Base-by-base conservation (phyloP, 1,139 yeast species). In the Lodderomyces beijingensis region DNA sequence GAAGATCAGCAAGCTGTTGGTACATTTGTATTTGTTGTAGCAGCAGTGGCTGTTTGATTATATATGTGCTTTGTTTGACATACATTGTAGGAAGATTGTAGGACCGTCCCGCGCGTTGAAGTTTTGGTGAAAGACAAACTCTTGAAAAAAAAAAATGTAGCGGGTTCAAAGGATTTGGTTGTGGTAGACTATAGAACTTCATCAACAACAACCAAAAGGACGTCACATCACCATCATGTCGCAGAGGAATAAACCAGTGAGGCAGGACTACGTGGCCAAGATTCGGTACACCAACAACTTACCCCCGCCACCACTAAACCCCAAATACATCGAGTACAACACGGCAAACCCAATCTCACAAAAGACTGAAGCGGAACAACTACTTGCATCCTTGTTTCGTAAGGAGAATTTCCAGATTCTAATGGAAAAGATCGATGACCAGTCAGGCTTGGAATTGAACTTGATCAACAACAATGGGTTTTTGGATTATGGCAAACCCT, bases 261-360 rank as follows among this genome's bases (percentile, higher is more conserved):
- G 87, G 54, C 96, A 89, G 58, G 96, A 88, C 46, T 89, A 83
- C 53, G 81, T 91, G 38, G 93, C 95, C 36, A 82, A 85, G 47
- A 77, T 85, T 35, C 75, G 95, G 51, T 91, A 88, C 55, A 77
- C 78, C 40, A 91, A 91, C 54, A 85, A 79, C 49, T 66, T 91
- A 21, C 98, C 98, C 11, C 91, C 96, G 2, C 97, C 98, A 8
- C 85, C 93, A 16, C 71, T 93, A 42, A 88, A 95, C 34, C 97
- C 99, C 16, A 87, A 85, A 56, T 70, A 88, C 39, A 58, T 91
- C 37, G 74, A 79, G 37, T 71, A 75, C 44, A 54, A 69, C 59
- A 53, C 65, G 20, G 64, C 70, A 6, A 65, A 60, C 33, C 50
- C 50, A 23, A 44, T 51, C 28, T 51, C 74, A 11, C 56, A 66